A percentile compares a stretch with the other conserved stretches of the same genome.
Evolutionary conservation across 2,329 filamentous ascomycete species (phyloP).

Genomic region (Fusarium sp.): DNA sequence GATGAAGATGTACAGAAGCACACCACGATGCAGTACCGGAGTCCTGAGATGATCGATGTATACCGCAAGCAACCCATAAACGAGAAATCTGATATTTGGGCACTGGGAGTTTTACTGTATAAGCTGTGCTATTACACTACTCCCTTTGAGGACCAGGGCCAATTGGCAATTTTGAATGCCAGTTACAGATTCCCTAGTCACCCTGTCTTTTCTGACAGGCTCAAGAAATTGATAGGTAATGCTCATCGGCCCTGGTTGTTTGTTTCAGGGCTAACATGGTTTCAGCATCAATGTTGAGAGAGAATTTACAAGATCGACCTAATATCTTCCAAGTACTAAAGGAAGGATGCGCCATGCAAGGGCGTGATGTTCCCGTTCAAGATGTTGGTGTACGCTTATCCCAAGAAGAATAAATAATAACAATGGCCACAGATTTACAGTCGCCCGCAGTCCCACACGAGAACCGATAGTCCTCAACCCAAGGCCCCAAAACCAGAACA

Average conservation of each 20-base stretch:
- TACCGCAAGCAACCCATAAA: constrained; percentile 96
- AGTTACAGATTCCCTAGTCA: constrained; percentile 91
- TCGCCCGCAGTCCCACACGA: constrained; percentile 69
- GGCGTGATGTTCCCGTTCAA: constrained; percentile 83
- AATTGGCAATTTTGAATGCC: constrained; percentile 96
- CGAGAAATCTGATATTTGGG: constrained; percentile 99
- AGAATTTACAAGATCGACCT: constrained; percentile 78
- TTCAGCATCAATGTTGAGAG: constrained; percentile 87
- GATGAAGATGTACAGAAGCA: constrained; percentile 98
- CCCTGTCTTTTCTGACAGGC: constrained; percentile 85
- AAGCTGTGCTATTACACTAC: constrained; percentile 99
- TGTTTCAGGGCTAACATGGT: constrained; percentile 30
- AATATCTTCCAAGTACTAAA: constrained; percentile 94
- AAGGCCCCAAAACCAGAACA: constrained; percentile 60
- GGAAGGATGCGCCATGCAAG: constrained; percentile 89
- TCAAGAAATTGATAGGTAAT: constrained; percentile 88
- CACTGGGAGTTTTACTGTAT: constrained; percentile 91
- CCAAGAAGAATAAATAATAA: constrained; percentile 2
- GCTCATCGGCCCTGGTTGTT: not conserved
- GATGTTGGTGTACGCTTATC: constrained; percentile 69
- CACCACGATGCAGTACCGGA: constrained; percentile 96
- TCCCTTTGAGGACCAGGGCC: constrained; percentile 96
- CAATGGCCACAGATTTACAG: constrained; percentile 70
- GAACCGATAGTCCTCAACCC: constrained; percentile 59
- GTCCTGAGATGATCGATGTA: constrained; percentile 98